Conservation (phyloP, 352 stramenopile species). For the Pythium monospermum region DNA sequence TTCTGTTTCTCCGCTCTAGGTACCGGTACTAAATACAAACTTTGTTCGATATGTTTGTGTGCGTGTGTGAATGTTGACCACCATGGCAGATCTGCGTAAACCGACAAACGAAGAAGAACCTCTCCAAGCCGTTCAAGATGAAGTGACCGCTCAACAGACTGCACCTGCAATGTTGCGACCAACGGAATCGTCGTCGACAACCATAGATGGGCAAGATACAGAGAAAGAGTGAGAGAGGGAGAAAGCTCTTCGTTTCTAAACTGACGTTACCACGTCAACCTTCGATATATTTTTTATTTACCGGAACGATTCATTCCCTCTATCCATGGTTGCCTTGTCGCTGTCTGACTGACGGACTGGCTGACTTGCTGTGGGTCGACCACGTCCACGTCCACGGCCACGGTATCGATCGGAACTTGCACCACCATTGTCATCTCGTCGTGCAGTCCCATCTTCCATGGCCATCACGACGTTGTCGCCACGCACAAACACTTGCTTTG, state of each 20-base stretch:
- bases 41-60: not conserved
- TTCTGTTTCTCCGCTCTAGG: not conserved
- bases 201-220: no score
- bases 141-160: not conserved
- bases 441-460: slow-evolving; percentile 16
- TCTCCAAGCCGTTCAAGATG: not conserved
- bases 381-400: not conserved
- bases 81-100: slow-evolving; percentile 1
- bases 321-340: no score
- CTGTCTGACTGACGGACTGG: no score
- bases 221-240: no score
- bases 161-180: not conserved
- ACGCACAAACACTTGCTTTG: slow-evolving; percentile 89
- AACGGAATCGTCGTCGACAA: slow-evolving; percentile 11
- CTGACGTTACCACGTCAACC: no score
- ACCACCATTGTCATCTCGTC: no score
- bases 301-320: no score
- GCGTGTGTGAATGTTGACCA: not conserved
- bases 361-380: not conserved
- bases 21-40: slow-evolving; percentile 18
- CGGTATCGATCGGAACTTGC: no score
- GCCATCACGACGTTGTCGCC: slow-evolving; percentile 91
- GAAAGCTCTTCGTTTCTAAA: no score
- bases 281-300: not conserved
- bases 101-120: not conserved